Percentiles rank a stretch among this genome's conserved stretches.
Conservation (phyloP, 257 asterid species). For the Coffea eugenioides region DNA sequence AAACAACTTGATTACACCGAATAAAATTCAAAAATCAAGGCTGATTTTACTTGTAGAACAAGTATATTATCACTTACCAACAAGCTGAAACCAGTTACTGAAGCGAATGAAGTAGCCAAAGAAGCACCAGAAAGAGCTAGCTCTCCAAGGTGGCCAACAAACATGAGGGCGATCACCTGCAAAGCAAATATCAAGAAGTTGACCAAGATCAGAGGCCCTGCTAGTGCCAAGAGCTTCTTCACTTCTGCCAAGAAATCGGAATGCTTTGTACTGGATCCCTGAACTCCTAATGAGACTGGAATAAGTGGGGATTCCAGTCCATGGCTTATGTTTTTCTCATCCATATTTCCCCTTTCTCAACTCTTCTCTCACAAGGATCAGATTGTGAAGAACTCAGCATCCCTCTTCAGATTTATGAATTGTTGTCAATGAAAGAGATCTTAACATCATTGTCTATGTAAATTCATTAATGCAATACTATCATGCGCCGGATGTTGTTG, state of each 20-base stretch:
- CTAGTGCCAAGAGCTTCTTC: slow-evolving; percentile 40
- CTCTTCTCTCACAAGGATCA: not conserved
- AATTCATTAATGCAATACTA: too few species aligned
- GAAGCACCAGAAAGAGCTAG: slow-evolving; percentile 67
- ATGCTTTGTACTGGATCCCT: not conserved
- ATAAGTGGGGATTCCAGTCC: not conserved
- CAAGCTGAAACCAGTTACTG: slow-evolving; percentile 57
- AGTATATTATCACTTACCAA: slow-evolving; percentile 31
- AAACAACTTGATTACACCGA: too few species aligned
- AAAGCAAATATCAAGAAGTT: slow-evolving; percentile 44
- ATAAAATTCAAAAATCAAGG: too few species aligned
- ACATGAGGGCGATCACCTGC: slow-evolving; percentile 59
- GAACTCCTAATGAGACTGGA: not conserved
- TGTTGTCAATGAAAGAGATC: not conserved
- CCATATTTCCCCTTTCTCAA: not conserved
- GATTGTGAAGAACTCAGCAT: not conserved
- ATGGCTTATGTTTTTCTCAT: not conserved
- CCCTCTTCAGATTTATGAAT: not conserved
- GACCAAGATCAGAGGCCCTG: slow-evolving; percentile 55
- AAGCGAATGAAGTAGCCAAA: slow-evolving; percentile 69
- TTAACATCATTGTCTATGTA: too few species aligned
- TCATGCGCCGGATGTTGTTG: too few species aligned
- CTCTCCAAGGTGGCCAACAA: slow-evolving; percentile 66
- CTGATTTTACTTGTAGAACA: not conserved
- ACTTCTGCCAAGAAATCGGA: slow-evolving; percentile 22